phyloP scores from a whole-genome alignment of 1,284 basidiomycete genomes.

The Pholiota adiposa region DNA sequence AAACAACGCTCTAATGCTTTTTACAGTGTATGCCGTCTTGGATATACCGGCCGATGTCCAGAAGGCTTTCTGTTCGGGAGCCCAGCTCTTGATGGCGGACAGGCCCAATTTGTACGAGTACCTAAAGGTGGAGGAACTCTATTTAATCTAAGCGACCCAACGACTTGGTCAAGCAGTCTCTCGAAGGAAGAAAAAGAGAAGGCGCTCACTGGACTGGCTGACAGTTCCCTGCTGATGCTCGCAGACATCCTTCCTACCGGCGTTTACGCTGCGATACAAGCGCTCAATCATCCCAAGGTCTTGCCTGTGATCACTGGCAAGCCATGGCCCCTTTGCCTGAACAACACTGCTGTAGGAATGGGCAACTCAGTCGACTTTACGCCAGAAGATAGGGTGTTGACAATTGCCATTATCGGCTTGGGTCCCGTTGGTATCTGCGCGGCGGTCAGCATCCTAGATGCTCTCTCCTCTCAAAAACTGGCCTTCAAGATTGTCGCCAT shows the following conservation, averaged over 20 bases:
- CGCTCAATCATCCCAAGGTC: conserved; percentile 72
- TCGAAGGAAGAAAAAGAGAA: conserved; percentile 35
- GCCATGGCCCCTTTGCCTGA: conserved; percentile 59
- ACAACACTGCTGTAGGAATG: conserved; percentile 24
- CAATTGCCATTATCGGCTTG: conserved; percentile 70
- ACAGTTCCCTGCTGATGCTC: conserved; percentile 72
- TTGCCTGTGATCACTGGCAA: conserved; percentile 56
- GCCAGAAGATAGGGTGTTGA: conserved; percentile 53
- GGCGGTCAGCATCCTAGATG: conserved; percentile 65
- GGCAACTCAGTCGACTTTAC: conserved; percentile 33
- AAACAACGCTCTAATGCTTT: not conserved
- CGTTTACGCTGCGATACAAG: conserved; percentile 76
- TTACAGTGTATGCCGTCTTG: conserved; percentile 71
- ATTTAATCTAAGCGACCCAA: conserved; percentile 62
- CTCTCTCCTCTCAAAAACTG: conserved; percentile 48
- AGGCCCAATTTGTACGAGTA: conserved; percentile 86
- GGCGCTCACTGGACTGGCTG: conserved; percentile 47
- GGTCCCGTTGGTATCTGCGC: conserved; percentile 81
- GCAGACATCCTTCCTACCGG: conserved; percentile 84
- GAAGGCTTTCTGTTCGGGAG: conserved; percentile 75
- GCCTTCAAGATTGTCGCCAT: conserved; percentile 64
- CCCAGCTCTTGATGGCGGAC: conserved; percentile 75
- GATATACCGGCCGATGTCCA: conserved; percentile 79
- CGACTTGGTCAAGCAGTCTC: conserved; percentile 39
- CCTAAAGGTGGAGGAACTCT: conserved; percentile 82